Evolutionary conservation across 352 stramenopile genomes (phyloP).

Genomic region (Phytopythium sindhum): DNA sequence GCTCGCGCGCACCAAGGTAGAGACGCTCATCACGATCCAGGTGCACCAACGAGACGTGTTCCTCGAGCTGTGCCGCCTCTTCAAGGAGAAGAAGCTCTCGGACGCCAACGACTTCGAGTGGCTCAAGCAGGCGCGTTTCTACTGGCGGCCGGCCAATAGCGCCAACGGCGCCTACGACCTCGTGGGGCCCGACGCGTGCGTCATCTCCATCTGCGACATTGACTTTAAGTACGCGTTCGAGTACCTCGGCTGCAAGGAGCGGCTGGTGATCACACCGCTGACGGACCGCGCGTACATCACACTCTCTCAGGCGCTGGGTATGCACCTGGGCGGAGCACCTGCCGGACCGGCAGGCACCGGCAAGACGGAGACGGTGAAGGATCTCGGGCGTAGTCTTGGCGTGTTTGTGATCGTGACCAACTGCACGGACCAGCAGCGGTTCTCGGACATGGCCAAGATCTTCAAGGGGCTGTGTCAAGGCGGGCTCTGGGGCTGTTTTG

Average conservation of each 20-base stretch:
- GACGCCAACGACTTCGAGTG: slow-evolving; percentile 99
- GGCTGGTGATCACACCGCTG: slow-evolving; percentile 95
- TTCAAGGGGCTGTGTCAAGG: slow-evolving; percentile 97
- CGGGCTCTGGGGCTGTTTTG: slow-evolving; percentile 97
- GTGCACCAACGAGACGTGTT: slow-evolving; percentile 99
- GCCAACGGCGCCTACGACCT: slow-evolving; percentile 93
- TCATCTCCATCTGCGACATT: slow-evolving; percentile 97
- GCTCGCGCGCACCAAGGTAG: slow-evolving; percentile 97
- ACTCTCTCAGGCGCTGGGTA: slow-evolving; percentile 94
- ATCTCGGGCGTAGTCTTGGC: slow-evolving; percentile 92
- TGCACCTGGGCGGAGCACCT: slow-evolving; percentile 97
- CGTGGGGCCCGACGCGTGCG: too few species aligned
- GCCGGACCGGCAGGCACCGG: slow-evolving; percentile 94
- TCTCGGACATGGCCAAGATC: slow-evolving; percentile 97
- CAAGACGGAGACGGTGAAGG: slow-evolving; percentile 98
- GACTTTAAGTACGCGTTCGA: slow-evolving; percentile 99
- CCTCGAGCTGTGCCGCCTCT: slow-evolving; percentile 91
- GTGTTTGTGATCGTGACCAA: slow-evolving; percentile 98
- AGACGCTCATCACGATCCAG: slow-evolving; percentile 98
- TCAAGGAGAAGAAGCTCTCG: slow-evolving; percentile 95
- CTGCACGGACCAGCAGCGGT: slow-evolving; percentile 97
- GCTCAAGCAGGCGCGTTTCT: slow-evolving; percentile 98
- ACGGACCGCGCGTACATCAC: slow-evolving; percentile 98
- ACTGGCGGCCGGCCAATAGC: slow-evolving; percentile 94
- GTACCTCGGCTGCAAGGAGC: slow-evolving; percentile 97